Conservation (phyloP, 192 early-diverging fungal genomes). For the Entomortierella lignicola region DNA sequence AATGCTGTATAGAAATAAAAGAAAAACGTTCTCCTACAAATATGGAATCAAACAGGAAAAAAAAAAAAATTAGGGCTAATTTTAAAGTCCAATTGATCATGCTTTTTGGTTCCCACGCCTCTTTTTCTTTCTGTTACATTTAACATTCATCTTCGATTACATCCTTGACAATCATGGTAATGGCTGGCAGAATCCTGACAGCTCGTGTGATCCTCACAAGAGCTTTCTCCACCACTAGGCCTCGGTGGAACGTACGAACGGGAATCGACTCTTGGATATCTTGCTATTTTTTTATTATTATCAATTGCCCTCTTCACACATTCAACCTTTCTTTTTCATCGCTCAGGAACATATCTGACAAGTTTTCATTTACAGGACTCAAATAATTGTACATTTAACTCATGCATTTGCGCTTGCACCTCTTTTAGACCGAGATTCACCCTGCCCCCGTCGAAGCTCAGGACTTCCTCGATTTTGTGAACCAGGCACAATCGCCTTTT, state of each 20-base stretch:
- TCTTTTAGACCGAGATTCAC: slow-evolving; percentile 48
- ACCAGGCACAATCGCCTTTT: slow-evolving; percentile 94
- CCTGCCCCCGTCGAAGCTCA: slow-evolving; percentile 51
- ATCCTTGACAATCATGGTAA: slow-evolving; percentile 39
- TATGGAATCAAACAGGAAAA: too few relatives aligned
- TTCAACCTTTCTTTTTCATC: too few relatives aligned
- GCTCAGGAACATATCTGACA: too few relatives aligned
- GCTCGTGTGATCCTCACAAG: slow-evolving; percentile 17
- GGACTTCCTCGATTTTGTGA: slow-evolving; percentile 90
- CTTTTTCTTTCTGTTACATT: background rate
- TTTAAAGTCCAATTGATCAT: too few relatives aligned
- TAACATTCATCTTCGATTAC: background rate
- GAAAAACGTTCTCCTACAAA: too few relatives aligned
- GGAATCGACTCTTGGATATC: background rate
- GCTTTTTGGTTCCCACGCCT: background rate
- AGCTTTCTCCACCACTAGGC: slow-evolving; percentile 7
- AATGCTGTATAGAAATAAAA: too few relatives aligned
- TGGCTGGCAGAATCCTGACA: slow-evolving; percentile 17
- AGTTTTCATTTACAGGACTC: too few relatives aligned
- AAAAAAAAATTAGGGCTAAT: too few relatives aligned
- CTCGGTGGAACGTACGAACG: slow-evolving; percentile 22
- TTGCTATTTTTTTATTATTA: background rate
- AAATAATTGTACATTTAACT: too few relatives aligned
- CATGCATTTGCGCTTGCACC: background rate
- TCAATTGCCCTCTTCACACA: background rate